A percentile compares a stretch with the other conserved stretches of the same genome.
phyloP scores from a whole-genome alignment of 2,329 filamentous ascomycete species.

The Trichophyton schoenleinii region DNA sequence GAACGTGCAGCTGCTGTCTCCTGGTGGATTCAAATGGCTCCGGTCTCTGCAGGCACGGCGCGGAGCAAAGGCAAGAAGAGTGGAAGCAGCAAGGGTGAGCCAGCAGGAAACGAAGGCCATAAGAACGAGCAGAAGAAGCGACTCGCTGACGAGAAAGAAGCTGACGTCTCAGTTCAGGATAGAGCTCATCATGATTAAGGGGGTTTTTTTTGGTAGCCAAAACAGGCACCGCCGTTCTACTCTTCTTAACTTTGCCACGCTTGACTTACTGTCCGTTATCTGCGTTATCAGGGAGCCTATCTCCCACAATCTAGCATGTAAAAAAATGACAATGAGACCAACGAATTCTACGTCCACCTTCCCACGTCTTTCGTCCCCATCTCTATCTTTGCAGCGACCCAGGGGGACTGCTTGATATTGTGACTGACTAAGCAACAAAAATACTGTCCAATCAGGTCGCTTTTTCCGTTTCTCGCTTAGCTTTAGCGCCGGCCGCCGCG shows the following conservation, averaged over 20 bases:
- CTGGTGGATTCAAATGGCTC: constrained; percentile 55
- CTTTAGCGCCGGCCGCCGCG: background rate
- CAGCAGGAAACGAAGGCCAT: background rate
- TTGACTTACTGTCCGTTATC: background rate
- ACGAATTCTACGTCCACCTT: too few species aligned
- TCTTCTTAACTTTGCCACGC: background rate
- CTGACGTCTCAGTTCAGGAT: background rate
- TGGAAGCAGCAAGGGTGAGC: constrained; percentile 5
- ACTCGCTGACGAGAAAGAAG: background rate
- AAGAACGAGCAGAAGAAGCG: background rate
- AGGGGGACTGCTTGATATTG: background rate
- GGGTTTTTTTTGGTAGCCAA: background rate
- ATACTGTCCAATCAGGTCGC: background rate
- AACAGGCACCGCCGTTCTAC: background rate
- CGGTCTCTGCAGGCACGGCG: constrained; percentile 18
- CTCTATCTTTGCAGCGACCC: background rate
- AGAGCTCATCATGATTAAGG: background rate
- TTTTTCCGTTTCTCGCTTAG: background rate
- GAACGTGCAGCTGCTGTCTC: constrained; percentile 57
- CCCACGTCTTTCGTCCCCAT: background rate
- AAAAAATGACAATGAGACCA: background rate
- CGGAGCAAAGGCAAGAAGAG: constrained; percentile 10
- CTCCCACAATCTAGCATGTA: background rate
- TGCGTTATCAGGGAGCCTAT: background rate
- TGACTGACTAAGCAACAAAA: background rate